Conservation (phyloP, 345 rosid genomes). For the Citrus sinensis region DNA sequence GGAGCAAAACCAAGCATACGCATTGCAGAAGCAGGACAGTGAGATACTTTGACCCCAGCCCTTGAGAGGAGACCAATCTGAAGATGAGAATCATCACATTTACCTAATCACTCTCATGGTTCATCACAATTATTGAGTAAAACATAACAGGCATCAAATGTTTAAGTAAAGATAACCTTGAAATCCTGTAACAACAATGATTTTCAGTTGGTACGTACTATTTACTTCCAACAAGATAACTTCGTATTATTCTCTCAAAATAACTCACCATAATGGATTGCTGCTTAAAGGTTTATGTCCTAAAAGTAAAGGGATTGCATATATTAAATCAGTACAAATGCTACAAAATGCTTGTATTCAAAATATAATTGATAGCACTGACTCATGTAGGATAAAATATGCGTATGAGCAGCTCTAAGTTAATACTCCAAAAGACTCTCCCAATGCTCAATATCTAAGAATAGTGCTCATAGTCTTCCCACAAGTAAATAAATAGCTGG, state of each 20-base stretch:
- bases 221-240: not conserved
- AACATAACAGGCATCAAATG: not conserved
- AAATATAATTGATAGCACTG: not conserved
- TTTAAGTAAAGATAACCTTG: not conserved
- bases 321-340: not conserved
- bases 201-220: not conserved
- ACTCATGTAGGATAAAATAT: not conserved
- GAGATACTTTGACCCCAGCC: constrained; percentile 70
- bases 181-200: not conserved
- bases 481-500: not conserved
- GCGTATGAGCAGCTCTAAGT: not conserved
- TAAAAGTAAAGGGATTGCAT: not conserved
- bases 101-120: not conserved
- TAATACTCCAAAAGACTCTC: not conserved
- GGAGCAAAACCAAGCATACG: constrained; percentile 76
- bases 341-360: not conserved
- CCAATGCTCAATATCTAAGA: not conserved
- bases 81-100: constrained; percentile 4
- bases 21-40: constrained; percentile 77
- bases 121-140: not conserved
- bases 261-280: not conserved
- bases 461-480: not conserved
- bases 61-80: constrained; percentile 59
- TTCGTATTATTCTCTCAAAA: not conserved
- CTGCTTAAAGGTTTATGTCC: not conserved